phyloP scores from a whole-genome alignment of 2,329 filamentous ascomycete species.

The Ophiostoma ips region DNA sequence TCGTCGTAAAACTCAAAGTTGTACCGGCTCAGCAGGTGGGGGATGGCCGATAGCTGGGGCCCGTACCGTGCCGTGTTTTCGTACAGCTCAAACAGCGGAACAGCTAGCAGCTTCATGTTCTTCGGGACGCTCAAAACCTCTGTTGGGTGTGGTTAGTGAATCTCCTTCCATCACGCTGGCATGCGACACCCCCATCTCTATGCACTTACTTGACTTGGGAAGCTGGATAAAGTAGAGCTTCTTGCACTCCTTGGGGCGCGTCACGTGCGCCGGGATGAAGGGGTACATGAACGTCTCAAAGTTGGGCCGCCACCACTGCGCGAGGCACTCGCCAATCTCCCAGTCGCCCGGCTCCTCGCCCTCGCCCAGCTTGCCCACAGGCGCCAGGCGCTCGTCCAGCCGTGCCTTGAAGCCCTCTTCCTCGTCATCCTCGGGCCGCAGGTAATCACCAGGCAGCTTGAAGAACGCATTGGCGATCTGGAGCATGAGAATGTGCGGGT shows the following conservation, averaged over 20 bases:
- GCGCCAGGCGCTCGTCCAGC: conserved; percentile 84
- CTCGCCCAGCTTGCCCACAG: conserved; percentile 74
- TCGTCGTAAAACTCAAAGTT: conserved; percentile 98
- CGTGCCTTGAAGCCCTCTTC: conserved; percentile 87
- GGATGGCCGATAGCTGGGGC: conserved; percentile 89
- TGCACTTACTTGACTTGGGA: conserved; percentile 64
- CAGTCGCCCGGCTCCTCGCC: conserved; percentile 77
- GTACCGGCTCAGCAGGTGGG: conserved; percentile 85
- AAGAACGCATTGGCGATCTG: conserved; percentile 99
- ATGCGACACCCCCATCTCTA: too few species aligned
- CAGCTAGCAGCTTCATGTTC: conserved; percentile 98
- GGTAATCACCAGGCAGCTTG: conserved; percentile 94
- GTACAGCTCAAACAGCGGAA: conserved; percentile 94
- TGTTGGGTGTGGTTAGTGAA: conserved; percentile 24
- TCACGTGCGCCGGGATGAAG: conserved; percentile 91
- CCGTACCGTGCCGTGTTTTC: conserved; percentile 93
- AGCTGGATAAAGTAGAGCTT: conserved; percentile 97
- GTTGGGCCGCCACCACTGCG: conserved; percentile 98
- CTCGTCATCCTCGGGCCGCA: conserved; percentile 80
- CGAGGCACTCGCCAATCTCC: conserved; percentile 87
- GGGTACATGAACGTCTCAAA: conserved; percentile 99
- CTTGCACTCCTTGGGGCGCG: conserved; percentile 95
- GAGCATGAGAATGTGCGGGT: conserved; percentile 96
- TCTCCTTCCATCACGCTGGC: too few species aligned
- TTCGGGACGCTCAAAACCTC: conserved; percentile 94